Evolutionary conservation across 176 grass and related monocot genomes (phyloP).

Genomic region (Canna indica): DNA sequence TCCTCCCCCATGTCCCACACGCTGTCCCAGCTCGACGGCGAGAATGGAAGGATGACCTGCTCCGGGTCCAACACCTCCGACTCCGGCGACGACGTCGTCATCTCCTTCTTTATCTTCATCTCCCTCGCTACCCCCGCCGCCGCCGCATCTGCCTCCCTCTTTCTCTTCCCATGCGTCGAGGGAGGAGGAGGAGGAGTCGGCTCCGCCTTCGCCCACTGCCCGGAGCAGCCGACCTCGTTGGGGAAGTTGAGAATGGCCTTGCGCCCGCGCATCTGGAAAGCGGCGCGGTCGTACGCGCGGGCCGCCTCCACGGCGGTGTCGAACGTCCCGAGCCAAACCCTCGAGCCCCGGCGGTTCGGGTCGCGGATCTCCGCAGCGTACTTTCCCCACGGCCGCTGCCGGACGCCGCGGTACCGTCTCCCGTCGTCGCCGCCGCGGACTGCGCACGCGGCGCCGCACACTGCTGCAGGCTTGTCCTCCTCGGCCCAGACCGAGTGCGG

Average conservation of each 20-base stretch:
- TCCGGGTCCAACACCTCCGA: too few species aligned
- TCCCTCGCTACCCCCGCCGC: too few species aligned
- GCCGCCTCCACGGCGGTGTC: constrained; percentile 7
- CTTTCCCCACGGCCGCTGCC: constrained; percentile 86
- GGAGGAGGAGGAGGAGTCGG: too few species aligned
- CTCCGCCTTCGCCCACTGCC: not conserved
- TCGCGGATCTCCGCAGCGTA: constrained; percentile 91
- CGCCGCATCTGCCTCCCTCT: too few species aligned
- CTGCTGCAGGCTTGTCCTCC: not conserved
- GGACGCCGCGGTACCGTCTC: constrained; percentile 56
- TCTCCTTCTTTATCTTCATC: too few species aligned
- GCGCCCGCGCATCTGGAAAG: constrained; percentile 3
- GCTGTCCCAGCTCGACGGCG: too few species aligned
- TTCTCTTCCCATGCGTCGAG: too few species aligned
- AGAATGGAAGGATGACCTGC: too few species aligned
- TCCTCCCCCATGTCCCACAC: too few species aligned
- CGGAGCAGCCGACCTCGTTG: constrained; percentile 6
- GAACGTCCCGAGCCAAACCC: constrained; percentile 7
- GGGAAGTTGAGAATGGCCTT: constrained; percentile 14
- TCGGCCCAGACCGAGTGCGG: not conserved
- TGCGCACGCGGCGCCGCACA: too few species aligned
- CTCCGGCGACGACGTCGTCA: too few species aligned
- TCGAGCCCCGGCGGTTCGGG: not conserved
- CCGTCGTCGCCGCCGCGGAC: not conserved
- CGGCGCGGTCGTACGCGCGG: constrained; percentile 9